Base-by-base conservation (phyloP, 2,329 filamentous ascomycete genomes). In the Aspergillus fischeri region DNA sequence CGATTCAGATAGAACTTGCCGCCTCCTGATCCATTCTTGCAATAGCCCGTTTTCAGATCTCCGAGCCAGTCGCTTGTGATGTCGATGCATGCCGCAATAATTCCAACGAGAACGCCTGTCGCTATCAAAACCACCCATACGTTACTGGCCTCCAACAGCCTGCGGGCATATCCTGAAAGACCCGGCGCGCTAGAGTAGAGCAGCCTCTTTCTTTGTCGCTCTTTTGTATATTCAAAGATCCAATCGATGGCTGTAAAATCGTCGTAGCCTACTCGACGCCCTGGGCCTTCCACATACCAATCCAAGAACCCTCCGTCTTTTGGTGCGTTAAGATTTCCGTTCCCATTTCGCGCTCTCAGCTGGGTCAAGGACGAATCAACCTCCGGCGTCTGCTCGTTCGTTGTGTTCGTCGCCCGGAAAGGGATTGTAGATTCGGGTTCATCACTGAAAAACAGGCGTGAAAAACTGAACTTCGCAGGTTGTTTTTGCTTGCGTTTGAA, bases 151-250 rank as follows among this genome's bases (percentile, higher is more conserved):
- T 99, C 94, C 17, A 91, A 80, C 25, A 95, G 77, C 63, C 89
- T 86, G 60, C 84, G 86, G 54, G 89, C 67, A 66, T 91, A 86
- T 11, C 92, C 91, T 21, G 92, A 59, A 4, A 96, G 64, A 0
- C 92, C 90, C 21, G 84, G 81, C 7, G 86, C 83, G 65, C 83
- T 85, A 0, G 88, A 84, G 55, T 86, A 84, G 21, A 99, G 79
- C 29, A 89, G 83, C n/a, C 91, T 85, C 67, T 95, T 78, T 25
- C 94, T 86, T 73, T 96, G 91, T 21, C 94, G 86, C 77, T 99
- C 94, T 74, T 97, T 97, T 53, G 90, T 94, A 71, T 97, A 96
- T 75, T 99, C 94, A 67, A 96, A 97, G 70, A 97, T 97, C 94
- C 94, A 99, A 78, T 99, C 94, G 72, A 99, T 99, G 57, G 94